Evolutionary conservation across 1,139 yeast species (phyloP).

Genomic region (Candida smagusa): DNA sequence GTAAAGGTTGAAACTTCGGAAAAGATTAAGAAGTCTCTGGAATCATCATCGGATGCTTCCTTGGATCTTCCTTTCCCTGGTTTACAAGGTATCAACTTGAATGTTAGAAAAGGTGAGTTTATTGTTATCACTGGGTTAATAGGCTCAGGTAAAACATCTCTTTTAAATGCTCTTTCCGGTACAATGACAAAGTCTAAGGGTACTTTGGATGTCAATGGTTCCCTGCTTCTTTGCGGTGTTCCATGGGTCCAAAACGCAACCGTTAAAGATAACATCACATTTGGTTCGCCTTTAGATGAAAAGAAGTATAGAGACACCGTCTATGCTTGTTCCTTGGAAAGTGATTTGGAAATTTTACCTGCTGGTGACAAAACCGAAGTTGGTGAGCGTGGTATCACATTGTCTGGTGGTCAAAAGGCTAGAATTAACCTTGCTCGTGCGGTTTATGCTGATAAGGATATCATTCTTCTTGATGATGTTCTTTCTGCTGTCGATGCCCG

Average conservation of each 20-base stretch:
- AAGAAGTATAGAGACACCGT: slow-evolving; percentile 53
- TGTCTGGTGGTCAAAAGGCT: slow-evolving; percentile 22
- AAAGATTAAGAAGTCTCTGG: slow-evolving; percentile 1
- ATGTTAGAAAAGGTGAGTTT: slow-evolving; percentile 40
- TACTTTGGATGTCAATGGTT: slow-evolving; percentile 35
- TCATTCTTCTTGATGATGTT: slow-evolving; percentile 18
- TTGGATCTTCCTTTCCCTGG: slow-evolving; percentile 14
- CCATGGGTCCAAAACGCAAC: slow-evolving; percentile 49
- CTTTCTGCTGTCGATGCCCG: slow-evolving; percentile 19
- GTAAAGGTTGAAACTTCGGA: neutral
- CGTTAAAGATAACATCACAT: slow-evolving; percentile 56
- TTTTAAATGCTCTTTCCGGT: slow-evolving; percentile 47
- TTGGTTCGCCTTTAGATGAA: slow-evolving; percentile 59
- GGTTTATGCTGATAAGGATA: slow-evolving; percentile 13
- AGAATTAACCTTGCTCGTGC: slow-evolving; percentile 20
- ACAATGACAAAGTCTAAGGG: slow-evolving; percentile 46
- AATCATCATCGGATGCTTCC: slow-evolving; percentile 13
- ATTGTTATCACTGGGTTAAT: slow-evolving; percentile 47
- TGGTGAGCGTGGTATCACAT: slow-evolving; percentile 20
- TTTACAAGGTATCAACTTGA: slow-evolving; percentile 25
- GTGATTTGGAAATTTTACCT: slow-evolving; percentile 21
- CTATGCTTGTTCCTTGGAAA: slow-evolving; percentile 59
- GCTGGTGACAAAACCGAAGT: slow-evolving; percentile 19
- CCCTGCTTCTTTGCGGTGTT: slow-evolving; percentile 45
- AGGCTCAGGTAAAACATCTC: slow-evolving; percentile 49